Percentiles rank a stretch among this genome's conserved stretches.
These are phyloP conservation scores for Starmera amethionina DNA, from an alignment of 805 yeast genomes.

Conservation along the genomic window DNA sequence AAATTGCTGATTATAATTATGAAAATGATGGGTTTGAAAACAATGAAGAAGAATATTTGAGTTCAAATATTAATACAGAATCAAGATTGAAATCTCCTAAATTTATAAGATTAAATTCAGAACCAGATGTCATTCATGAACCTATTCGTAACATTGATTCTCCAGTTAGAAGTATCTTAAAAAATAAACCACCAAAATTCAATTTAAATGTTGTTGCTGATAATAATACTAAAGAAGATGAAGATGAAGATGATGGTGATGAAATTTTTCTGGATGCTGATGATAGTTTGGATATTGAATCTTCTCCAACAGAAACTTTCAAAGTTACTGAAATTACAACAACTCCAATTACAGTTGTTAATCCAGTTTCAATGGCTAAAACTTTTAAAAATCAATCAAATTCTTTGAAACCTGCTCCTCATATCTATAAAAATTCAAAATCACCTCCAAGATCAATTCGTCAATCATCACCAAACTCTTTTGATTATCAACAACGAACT, in stretches of 20 bases:
- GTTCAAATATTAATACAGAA: background rate
- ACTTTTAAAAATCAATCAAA: too few species aligned
- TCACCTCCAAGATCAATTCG: too few species aligned
- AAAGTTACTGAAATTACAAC: background rate
- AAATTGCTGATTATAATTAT: background rate
- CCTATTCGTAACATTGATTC: background rate
- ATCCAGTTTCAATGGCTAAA: background rate
- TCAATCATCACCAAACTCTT: background rate
- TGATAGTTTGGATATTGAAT: background rate
- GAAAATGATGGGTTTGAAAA: background rate
- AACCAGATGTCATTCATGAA: background rate
- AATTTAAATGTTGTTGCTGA: constrained; percentile 2
- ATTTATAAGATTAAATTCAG: background rate
- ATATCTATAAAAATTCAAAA: too few species aligned
- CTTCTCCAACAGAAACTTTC: background rate
- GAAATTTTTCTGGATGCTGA: constrained; percentile 1
- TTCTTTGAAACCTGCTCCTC: too few species aligned
- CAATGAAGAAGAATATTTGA: background rate
- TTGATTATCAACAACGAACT: background rate
- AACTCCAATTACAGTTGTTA: background rate
- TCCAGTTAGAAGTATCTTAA: constrained; percentile 1
- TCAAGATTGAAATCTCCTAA: background rate
- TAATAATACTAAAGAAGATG: constrained; percentile 2
- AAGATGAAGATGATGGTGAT: constrained; percentile 6
- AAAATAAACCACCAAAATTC: background rate